phyloP scores from a whole-genome alignment of 805 yeast species.

The Candida multigemmis region DNA sequence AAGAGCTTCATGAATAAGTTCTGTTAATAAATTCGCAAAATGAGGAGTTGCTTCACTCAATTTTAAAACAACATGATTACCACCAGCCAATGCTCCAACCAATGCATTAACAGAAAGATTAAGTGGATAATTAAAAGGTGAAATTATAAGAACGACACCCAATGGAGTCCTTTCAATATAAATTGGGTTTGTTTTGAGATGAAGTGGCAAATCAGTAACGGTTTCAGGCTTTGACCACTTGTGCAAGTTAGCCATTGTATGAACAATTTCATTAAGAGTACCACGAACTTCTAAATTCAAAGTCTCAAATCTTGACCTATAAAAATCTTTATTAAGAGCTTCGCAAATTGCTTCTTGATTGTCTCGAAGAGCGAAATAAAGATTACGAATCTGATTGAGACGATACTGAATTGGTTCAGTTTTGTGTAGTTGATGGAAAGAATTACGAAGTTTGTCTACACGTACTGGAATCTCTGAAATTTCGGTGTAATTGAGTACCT shows the following conservation, averaged over 20 bases:
- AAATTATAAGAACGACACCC: slow-evolving; percentile 66
- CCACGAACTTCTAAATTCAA: slow-evolving; percentile 46
- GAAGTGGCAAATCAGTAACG: slow-evolving; percentile 26
- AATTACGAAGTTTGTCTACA: slow-evolving; percentile 30
- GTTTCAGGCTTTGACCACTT: slow-evolving; percentile 50
- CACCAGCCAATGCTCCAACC: slow-evolving; percentile 76
- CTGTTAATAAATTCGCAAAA: slow-evolving; percentile 48
- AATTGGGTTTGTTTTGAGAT: slow-evolving; percentile 18
- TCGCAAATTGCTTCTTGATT: slow-evolving; percentile 42
- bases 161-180: slow-evolving; percentile 30
- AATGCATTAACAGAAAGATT: slow-evolving; percentile 55
- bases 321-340: slow-evolving; percentile 61
- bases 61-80: slow-evolving; percentile 71
- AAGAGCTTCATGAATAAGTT: slow-evolving; percentile 42
- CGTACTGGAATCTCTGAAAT: slow-evolving; percentile 37
- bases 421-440: slow-evolving; percentile 37
- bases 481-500: slow-evolving; percentile 36
- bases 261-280: slow-evolving; percentile 44
- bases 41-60: slow-evolving; percentile 68
- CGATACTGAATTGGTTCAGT: slow-evolving; percentile 47
- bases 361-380: slow-evolving; percentile 58
- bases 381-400: slow-evolving; percentile 52
- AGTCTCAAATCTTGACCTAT: slow-evolving; percentile 58
- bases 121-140: slow-evolving; percentile 80
- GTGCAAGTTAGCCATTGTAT: slow-evolving; percentile 50